phyloP scores from a whole-genome alignment of 2,329 filamentous ascomycete genomes.

The Pyrenophora tritici-repentis region DNA sequence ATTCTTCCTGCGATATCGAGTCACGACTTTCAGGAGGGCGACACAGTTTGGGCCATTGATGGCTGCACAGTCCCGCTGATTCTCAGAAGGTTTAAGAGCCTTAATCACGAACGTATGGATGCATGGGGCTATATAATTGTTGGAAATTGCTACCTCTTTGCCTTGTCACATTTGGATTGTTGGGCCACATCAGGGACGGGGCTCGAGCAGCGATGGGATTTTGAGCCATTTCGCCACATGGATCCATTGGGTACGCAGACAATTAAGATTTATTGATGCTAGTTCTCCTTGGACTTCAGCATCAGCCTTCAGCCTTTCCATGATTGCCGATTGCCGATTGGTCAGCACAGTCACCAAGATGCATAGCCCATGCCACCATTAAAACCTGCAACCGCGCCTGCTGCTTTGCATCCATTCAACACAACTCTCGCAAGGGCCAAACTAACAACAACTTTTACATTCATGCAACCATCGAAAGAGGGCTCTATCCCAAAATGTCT shows the following conservation, averaged over 20 bases:
- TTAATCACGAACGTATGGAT: not conserved
- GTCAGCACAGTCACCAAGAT: not conserved
- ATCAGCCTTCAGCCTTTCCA: not conserved
- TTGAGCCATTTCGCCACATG: slow-evolving; percentile 19
- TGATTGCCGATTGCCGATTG: not conserved
- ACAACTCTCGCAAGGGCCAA: not conserved
- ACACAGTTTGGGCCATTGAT: slow-evolving; percentile 18
- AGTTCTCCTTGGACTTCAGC: not conserved
- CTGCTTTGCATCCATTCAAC: not conserved
- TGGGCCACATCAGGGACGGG: slow-evolving; percentile 13
- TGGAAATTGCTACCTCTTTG: slow-evolving; percentile 14
- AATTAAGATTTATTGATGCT: slow-evolving; percentile 9
- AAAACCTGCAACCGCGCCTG: too few species aligned
- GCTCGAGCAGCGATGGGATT: slow-evolving; percentile 13
- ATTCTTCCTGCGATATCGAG: slow-evolving; percentile 10
- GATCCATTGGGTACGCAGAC: slow-evolving; percentile 9
- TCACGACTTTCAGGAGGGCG: slow-evolving; percentile 8
- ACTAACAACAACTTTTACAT: not conserved
- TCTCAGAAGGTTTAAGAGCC: not conserved
- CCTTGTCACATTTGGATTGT: slow-evolving; percentile 15
- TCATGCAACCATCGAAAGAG: not conserved
- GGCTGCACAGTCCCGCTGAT: slow-evolving; percentile 13
- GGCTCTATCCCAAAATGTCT: not conserved
- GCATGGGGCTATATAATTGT: slow-evolving; percentile 7
- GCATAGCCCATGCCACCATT: not conserved